Conservation (phyloP, 2,329 filamentous ascomycete species). For the Pseudogymnoascus sp. region DNA sequence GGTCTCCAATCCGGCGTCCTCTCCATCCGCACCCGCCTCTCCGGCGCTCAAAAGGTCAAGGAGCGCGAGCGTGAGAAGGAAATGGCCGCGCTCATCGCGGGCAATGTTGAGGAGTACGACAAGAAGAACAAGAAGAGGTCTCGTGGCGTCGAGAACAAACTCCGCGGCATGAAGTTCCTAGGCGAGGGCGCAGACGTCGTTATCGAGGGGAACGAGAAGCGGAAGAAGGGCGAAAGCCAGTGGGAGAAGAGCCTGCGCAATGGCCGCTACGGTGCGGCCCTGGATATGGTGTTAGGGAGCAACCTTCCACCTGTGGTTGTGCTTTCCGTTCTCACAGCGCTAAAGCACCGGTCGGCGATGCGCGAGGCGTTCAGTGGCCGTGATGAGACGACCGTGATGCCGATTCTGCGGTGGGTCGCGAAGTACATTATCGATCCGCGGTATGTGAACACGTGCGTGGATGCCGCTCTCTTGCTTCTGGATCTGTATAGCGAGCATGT, state of each 20-base stretch:
- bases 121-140: slow-evolving; percentile 59
- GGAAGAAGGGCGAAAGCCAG: slow-evolving; percentile 54
- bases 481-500: slow-evolving; percentile 82
- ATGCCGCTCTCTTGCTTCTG: slow-evolving; percentile 72
- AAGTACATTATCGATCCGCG: slow-evolving; percentile 75
- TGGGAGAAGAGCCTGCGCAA: slow-evolving; percentile 82
- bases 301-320: slow-evolving; percentile 51
- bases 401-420: slow-evolving; percentile 75
- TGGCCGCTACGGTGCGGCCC: slow-evolving; percentile 65
- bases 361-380: slow-evolving; percentile 71
- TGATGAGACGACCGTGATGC: slow-evolving; percentile 73
- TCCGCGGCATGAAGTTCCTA: slow-evolving; percentile 67
- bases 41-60: slow-evolving; percentile 68
- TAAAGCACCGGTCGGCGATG: slow-evolving; percentile 81
- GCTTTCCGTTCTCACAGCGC: slow-evolving; percentile 71
- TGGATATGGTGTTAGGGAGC: slow-evolving; percentile 68
- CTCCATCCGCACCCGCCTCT: slow-evolving; percentile 80
- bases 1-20: slow-evolving; percentile 93
- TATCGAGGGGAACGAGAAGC: slow-evolving; percentile 65
- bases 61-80: slow-evolving; percentile 72
- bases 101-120: slow-evolving; percentile 71
- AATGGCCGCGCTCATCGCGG: slow-evolving; percentile 74
- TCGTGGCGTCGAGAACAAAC: slow-evolving; percentile 48
- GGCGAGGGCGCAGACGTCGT: slow-evolving; percentile 83
- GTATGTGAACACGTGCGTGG: slow-evolving; percentile 72